phyloP scores from a whole-genome alignment of 2,329 filamentous ascomycete genomes.

The Xylaria multiplex region DNA sequence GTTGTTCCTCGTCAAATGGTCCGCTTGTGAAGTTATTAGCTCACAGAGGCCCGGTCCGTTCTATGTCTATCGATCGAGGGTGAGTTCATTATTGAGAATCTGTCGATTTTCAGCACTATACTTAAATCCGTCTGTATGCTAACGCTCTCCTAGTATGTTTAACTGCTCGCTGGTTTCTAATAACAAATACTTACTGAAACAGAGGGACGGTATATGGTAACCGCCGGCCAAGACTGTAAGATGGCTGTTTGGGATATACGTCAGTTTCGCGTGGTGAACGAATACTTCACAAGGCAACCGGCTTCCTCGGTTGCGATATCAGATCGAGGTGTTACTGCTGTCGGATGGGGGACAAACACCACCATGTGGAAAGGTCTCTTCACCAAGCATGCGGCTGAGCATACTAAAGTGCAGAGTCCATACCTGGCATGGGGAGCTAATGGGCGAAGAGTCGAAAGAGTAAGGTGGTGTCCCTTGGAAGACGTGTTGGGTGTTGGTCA shows the following conservation, averaged over 20 bases:
- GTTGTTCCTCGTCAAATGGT: constrained; percentile 66
- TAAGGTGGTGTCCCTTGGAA: constrained; percentile 94
- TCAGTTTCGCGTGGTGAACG: constrained; percentile 92
- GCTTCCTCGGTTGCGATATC: constrained; percentile 88
- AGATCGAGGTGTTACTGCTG: constrained; percentile 85
- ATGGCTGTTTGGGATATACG: constrained; percentile 80
- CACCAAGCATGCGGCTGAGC: constrained; percentile 74
- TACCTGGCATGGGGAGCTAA: constrained; percentile 96
- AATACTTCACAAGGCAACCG: constrained; percentile 84
- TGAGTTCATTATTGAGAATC: constrained; percentile 14
- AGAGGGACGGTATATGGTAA: constrained; percentile 95
- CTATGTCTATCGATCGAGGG: constrained; percentile 80
- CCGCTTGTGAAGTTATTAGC: constrained; percentile 91
- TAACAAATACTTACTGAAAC: constrained; percentile 26
- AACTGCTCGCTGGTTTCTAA: background rate
- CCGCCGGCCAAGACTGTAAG: constrained; percentile 72
- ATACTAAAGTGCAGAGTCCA: constrained; percentile 82
- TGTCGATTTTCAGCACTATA: background rate
- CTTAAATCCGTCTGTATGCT: constrained; percentile 10
- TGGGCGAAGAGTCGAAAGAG: constrained; percentile 79
- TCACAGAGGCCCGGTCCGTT: constrained; percentile 87
- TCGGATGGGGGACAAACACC: constrained; percentile 89
- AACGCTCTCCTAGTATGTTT: constrained; percentile 24
- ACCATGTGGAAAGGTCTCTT: constrained; percentile 94
- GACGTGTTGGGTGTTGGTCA: constrained; percentile 90